phyloP scores from a whole-genome alignment of 108 stramenopile genomes.

The Skeletonema tropicum region DNA sequence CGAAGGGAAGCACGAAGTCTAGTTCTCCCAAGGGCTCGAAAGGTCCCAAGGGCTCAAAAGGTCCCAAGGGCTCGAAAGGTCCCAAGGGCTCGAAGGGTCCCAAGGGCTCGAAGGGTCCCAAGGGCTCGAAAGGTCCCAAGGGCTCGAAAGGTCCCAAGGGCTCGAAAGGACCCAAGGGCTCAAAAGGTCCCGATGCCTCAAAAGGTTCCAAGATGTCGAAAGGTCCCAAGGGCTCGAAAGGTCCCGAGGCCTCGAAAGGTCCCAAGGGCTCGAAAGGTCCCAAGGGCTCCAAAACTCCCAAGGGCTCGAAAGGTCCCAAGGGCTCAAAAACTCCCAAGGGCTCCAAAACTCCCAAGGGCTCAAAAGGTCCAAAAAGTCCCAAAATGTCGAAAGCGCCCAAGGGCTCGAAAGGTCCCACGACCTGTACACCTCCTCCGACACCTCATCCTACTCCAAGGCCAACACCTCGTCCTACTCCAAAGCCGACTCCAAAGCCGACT shows the following conservation, averaged over 20 bases:
- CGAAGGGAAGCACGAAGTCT: background rate
- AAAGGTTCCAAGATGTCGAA: too few relatives aligned
- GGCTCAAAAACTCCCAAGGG: constrained; percentile 16
- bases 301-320: background rate
- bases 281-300: too few relatives aligned
- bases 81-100: background rate
- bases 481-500: too few relatives aligned
- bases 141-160: too few relatives aligned
- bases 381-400: too few relatives aligned
- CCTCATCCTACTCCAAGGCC: background rate
- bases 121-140: constrained; percentile 11
- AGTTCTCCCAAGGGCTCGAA: background rate
- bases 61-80: background rate
- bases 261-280: background rate
- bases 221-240: too few relatives aligned
- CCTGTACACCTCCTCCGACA: background rate
- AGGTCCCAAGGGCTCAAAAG: background rate
- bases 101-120: background rate
- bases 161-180: too few relatives aligned
- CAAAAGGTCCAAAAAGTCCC: too few relatives aligned
- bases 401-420: too few relatives aligned
- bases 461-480: background rate
- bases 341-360: too few relatives aligned
- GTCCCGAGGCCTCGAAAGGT: too few relatives aligned
- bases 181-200: too few relatives aligned